phyloP scores from a whole-genome alignment of 2,329 filamentous ascomycete genomes.

The Fusarium pilosicola region DNA sequence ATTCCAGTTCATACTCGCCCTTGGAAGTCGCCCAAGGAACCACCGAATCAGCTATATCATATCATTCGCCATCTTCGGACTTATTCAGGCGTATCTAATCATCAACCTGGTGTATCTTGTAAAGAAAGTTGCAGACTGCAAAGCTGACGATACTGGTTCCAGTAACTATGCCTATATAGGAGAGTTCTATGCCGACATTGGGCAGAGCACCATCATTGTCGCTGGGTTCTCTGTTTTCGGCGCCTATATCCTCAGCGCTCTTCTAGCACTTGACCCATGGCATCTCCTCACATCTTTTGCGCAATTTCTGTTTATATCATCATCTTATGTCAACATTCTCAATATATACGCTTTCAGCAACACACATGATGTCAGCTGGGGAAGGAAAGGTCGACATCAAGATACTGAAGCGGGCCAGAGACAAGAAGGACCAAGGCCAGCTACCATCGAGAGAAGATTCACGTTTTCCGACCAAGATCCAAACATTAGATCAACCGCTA shows the following conservation, averaged over 20 bases:
- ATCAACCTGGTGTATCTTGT: background rate
- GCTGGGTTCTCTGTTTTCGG: background rate
- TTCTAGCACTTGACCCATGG: background rate
- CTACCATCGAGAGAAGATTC: background rate
- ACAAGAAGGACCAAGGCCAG: background rate
- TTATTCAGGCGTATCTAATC: slow-evolving; percentile 6
- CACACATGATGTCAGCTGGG: slow-evolving; percentile 7
- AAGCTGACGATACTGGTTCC: background rate
- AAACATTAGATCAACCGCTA: rapidly evolving
- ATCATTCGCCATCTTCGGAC: slow-evolving; percentile 16
- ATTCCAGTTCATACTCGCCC: slow-evolving; percentile 17
- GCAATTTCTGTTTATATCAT: background rate
- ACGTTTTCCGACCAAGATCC: background rate
- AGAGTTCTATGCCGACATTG: slow-evolving; percentile 7
- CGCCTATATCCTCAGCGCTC: background rate
- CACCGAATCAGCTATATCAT: background rate
- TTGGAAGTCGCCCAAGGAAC: slow-evolving; percentile 6
- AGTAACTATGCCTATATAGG: background rate
- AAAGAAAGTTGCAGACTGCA: background rate
- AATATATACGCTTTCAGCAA: slow-evolving; percentile 12
- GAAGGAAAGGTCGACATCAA: background rate
- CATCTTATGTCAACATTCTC: slow-evolving; percentile 4
- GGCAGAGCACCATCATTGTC: background rate
- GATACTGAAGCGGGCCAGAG: background rate
- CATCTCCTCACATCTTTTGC: background rate